A percentile compares a stretch with the other conserved stretches of the same genome.
phyloP scores from a whole-genome alignment of 2,329 filamentous ascomycete genomes.

The Mariannaea sp. region DNA sequence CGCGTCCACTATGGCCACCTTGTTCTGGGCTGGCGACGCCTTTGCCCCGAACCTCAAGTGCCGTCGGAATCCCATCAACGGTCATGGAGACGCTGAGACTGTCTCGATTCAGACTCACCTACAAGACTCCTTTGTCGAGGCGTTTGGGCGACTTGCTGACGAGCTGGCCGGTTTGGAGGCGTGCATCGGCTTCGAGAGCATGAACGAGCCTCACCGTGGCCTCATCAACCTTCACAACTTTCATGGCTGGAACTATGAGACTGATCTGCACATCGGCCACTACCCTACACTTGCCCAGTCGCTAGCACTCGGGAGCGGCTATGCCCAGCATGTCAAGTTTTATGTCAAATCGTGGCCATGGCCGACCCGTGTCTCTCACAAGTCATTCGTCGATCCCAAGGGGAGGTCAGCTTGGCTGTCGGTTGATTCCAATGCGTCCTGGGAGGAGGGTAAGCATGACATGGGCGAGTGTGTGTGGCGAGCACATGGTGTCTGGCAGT shows the following conservation, averaged over 20 bases:
- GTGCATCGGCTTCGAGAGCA: conserved; percentile 48
- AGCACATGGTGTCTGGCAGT: conserved; percentile 46
- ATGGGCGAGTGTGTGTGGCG: conserved; percentile 46
- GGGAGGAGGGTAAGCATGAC: conserved; percentile 29
- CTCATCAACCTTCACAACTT: conserved; percentile 47
- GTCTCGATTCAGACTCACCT: conserved; percentile 40
- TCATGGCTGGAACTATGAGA: conserved; percentile 49
- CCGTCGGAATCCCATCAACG: conserved; percentile 22
- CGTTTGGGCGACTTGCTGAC: conserved; percentile 44
- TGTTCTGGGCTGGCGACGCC: conserved; percentile 39
- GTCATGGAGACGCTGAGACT: conserved; percentile 21
- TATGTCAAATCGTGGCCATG: conserved; percentile 50
- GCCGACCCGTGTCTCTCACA: conserved; percentile 45
- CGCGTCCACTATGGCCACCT: conserved; percentile 41
- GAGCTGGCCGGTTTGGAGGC: conserved; percentile 41
- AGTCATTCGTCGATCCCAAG: conserved; percentile 43
- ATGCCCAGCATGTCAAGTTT: conserved; percentile 44
- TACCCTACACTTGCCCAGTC: conserved; percentile 46
- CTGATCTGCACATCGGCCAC: conserved; percentile 48
- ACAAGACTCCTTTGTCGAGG: conserved; percentile 42
- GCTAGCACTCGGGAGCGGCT: conserved; percentile 48
- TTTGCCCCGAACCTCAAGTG: conserved; percentile 38
- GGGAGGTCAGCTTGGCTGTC: conserved; percentile 44
- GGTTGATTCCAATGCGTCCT: conserved; percentile 21
- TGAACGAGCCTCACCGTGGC: conserved; percentile 50